Evolutionary conservation across 768 basidiomycete species (phyloP).

Genomic region (Suillus ampliporus): DNA sequence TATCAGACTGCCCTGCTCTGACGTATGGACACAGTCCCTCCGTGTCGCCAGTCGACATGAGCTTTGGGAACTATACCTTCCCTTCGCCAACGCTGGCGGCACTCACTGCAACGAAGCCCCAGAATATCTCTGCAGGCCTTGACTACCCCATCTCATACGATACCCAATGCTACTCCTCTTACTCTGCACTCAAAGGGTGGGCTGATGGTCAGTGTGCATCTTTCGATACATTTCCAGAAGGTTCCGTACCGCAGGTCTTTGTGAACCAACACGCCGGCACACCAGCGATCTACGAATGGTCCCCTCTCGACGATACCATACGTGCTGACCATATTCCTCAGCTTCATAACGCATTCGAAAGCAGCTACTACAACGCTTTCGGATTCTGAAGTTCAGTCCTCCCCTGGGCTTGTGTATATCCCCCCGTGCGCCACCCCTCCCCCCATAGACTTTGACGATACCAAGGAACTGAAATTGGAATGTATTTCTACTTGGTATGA

Average conservation of each 20-base stretch:
- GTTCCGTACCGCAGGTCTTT: slow-evolving; percentile 32
- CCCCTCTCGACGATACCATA: slow-evolving; percentile 22
- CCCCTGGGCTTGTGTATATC: neutral
- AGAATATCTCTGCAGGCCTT: slow-evolving; percentile 10
- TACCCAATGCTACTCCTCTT: slow-evolving; percentile 20
- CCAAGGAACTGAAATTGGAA: neutral
- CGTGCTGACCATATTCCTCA: neutral
- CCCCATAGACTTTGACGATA: slow-evolving; percentile 1
- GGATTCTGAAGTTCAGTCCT: neutral
- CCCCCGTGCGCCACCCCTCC: slow-evolving; percentile 2
- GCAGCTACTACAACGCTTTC: neutral
- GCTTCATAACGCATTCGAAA: slow-evolving; percentile 3
- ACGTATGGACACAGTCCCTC: slow-evolving; percentile 31
- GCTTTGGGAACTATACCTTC: slow-evolving; percentile 27
- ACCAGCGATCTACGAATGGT: slow-evolving; percentile 31
- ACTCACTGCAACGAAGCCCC: slow-evolving; percentile 20
- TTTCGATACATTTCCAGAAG: slow-evolving; percentile 11
- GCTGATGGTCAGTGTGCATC: slow-evolving; percentile 21
- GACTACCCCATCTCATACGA: slow-evolving; percentile 12
- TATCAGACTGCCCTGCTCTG: slow-evolving; percentile 26
- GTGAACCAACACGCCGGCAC: slow-evolving; percentile 31
- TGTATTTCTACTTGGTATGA: slow-evolving; percentile 1
- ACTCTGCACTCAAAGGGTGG: slow-evolving; percentile 35
- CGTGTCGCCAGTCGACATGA: slow-evolving; percentile 32
- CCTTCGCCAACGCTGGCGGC: slow-evolving; percentile 20